Evolutionary conservation across 352 stramenopile species (phyloP).

Genomic region (Phytopythium helicoides): DNA sequence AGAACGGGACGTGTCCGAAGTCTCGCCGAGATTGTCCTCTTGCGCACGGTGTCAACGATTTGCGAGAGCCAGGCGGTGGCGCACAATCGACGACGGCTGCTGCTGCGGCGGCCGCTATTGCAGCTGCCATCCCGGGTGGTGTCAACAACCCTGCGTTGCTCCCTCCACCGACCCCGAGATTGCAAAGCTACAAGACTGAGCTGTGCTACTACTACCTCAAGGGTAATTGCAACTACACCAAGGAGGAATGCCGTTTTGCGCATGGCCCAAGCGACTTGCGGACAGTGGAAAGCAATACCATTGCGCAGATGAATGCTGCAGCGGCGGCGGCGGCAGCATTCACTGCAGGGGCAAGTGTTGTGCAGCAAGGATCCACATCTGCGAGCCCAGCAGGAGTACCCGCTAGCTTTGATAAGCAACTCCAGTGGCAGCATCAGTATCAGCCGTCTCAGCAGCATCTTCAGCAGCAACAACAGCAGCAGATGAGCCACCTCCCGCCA

Average conservation of each 20-base stretch:
- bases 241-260: conserved; percentile 86
- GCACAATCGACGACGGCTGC: conserved; percentile 23
- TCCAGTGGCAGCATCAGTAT: conserved; percentile 64
- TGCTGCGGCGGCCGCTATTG: background rate
- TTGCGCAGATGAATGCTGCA: conserved; percentile 51
- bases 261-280: conserved; percentile 77
- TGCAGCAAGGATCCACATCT: background rate
- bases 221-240: conserved; percentile 87
- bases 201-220: conserved; percentile 89
- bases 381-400: background rate
- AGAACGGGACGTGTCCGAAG: conserved; percentile 71
- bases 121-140: conserved; percentile 7
- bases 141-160: conserved; percentile 25
- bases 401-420: conserved; percentile 36
- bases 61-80: conserved; percentile 43
- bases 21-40: conserved; percentile 74
- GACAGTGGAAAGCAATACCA: conserved; percentile 82
- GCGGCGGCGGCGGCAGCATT: conserved; percentile 15
- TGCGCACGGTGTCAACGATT: conserved; percentile 73
- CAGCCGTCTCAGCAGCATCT: conserved; percentile 54
- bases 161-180: conserved; percentile 47
- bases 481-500: conserved; percentile 33
- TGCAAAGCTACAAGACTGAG: conserved; percentile 90
- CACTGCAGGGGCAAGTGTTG: conserved; percentile 14
- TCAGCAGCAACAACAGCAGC: conserved; percentile 37